These are phyloP conservation scores for Pyrus pyrifolia DNA, from an alignment of 306 rosid genomes.

Conservation along the genomic window DNA sequence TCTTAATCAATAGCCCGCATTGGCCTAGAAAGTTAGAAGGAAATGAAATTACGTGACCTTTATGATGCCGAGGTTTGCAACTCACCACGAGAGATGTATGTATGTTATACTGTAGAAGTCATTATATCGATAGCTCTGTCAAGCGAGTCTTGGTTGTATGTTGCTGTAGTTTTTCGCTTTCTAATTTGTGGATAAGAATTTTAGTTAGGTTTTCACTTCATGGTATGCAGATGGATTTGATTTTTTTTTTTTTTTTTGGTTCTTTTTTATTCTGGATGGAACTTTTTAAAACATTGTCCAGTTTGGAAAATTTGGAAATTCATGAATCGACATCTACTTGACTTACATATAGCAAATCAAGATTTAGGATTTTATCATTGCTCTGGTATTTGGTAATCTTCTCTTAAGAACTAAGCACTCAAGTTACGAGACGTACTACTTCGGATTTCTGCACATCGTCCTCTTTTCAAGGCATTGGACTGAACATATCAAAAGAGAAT, in stretches of 20 bases:
- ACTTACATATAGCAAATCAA: no score
- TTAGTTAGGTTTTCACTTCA: background rate
- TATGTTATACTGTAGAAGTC: background rate
- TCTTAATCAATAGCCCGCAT: conserved; percentile 56
- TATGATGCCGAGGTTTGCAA: background rate
- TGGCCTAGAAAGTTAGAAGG: background rate
- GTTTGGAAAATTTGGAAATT: background rate
- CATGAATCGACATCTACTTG: background rate
- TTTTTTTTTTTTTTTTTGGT: background rate
- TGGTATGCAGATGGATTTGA: background rate
- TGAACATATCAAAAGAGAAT: no score
- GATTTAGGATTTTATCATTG: background rate
- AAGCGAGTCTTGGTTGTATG: background rate
- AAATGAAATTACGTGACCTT: background rate
- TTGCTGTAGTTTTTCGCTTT: background rate
- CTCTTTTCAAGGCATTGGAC: no score
- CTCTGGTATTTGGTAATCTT: background rate
- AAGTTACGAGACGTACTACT: background rate
- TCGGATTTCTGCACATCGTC: background rate
- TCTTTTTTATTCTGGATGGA: background rate
- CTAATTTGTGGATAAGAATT: background rate
- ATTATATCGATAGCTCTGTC: background rate
- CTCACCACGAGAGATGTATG: background rate
- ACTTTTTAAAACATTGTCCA: no score
- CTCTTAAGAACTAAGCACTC: background rate